Evolutionary conservation across 2,329 filamentous ascomycete genomes (phyloP).

Genomic region (Scytalidium sp.): DNA sequence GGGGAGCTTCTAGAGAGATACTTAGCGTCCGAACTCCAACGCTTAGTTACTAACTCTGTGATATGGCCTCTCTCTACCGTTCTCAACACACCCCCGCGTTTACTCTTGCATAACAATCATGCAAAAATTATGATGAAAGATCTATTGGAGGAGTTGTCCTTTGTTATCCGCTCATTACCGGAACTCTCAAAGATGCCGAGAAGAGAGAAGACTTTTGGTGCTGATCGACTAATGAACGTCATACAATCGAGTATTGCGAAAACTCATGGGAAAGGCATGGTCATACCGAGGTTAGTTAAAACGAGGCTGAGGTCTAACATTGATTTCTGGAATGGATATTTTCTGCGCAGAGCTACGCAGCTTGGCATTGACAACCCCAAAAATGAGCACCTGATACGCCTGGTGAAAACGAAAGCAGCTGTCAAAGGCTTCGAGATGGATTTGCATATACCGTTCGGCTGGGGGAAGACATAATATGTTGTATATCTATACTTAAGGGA

Average conservation of each 20-base stretch:
- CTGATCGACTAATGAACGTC: slow-evolving; percentile 60
- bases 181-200: slow-evolving; percentile 63
- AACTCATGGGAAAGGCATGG: slow-evolving; percentile 49
- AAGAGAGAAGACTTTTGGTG: slow-evolving; percentile 51
- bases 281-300: slow-evolving; percentile 65
- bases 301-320: slow-evolving; percentile 68
- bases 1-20: slow-evolving; percentile 59
- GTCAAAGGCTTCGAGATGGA: slow-evolving; percentile 20
- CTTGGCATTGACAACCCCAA: slow-evolving; percentile 68
- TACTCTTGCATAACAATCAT: slow-evolving; percentile 64
- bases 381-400: slow-evolving; percentile 69
- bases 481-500: no score
- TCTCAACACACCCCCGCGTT: slow-evolving; percentile 72
- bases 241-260: slow-evolving; percentile 49
- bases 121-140: slow-evolving; percentile 65
- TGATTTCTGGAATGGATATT: slow-evolving; percentile 85
- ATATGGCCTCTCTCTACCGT: slow-evolving; percentile 81
- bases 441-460: slow-evolving; percentile 23
- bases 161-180: slow-evolving; percentile 70
- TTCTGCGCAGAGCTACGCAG: slow-evolving; percentile 69
- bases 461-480: background rate
- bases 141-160: slow-evolving; percentile 70
- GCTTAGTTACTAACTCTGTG: slow-evolving; percentile 70
- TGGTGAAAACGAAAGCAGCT: slow-evolving; percentile 68
- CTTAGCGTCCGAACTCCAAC: slow-evolving; percentile 73